Evolutionary conservation across 306 rosid genomes (phyloP), one percentile per base, ranked within the genome.

Genomic region (Vigna mungo): DNA sequence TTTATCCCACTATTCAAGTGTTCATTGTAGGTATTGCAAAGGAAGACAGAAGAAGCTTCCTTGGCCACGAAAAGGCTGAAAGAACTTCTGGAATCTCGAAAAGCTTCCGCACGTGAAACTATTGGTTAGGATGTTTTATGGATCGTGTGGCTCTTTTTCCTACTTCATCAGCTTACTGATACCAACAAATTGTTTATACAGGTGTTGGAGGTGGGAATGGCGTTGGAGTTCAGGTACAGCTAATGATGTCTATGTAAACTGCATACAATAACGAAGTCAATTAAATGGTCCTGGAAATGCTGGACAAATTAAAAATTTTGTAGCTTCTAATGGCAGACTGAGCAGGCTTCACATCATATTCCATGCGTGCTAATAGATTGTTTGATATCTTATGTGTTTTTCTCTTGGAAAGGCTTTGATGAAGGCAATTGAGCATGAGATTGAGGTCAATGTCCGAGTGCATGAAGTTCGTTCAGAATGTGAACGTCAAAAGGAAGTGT

Each of bases 1-100:
- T 37, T 56, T 51, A 39, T 80, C 72, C 79, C 36, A 80, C 53
- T 17, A 32, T 55, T 78, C 41, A 69, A 30, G 72, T 47, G 25
- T 41, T 68, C 30, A 20, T 75, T 23, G 53, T 78, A 96, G 98
- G 97, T 96, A 78, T 74, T 96, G 90, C 99, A 96, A 88, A 83
- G 99, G 71, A 96, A 96, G 85, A 85, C 98, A 12, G 99, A 92
- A 88, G 99, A 96, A 86, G 98, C 98, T 77, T 81, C 96, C 64
- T 59, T 81, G 86, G 99, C 99, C 68, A 86, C 99, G 56, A 96
- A 96, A 87, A 89, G 94, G 87, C 92, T 96, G 75, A 96, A 96
- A 73, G 99, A 96, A 27, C 93, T 93, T 74, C 73, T 96, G 65
- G 99, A 96, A 89, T 85, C 99, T 65, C 87, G 96, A 72, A 96